phyloP scores from a whole-genome alignment of 805 yeast species.

The Saccharomycopsis olivae region DNA sequence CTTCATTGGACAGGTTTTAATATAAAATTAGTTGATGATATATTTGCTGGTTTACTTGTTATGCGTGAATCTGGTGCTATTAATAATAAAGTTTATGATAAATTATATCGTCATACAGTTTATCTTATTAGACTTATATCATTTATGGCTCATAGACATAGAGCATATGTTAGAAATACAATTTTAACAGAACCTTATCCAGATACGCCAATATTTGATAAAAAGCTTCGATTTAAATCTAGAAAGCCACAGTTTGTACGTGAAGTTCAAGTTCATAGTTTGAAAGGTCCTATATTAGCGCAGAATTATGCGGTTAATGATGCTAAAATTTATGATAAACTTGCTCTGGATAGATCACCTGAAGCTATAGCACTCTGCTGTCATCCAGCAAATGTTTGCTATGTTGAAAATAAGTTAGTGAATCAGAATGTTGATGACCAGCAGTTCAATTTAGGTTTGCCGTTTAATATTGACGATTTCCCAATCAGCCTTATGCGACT shows the following conservation, averaged over 20 bases:
- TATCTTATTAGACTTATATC: conserved; percentile 12
- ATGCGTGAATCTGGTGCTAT: background rate
- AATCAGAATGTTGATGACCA: conserved; percentile 3
- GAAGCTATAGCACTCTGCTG: background rate
- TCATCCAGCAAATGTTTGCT: conserved; percentile 5
- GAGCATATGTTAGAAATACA: conserved; percentile 4
- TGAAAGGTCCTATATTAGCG: conserved; percentile 1
- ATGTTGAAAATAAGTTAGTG: conserved; percentile 1
- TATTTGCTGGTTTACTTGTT: conserved; percentile 2
- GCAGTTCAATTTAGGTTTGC: background rate
- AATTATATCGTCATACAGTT: conserved; percentile 2
- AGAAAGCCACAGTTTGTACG: conserved; percentile 8
- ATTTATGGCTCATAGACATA: conserved; percentile 9
- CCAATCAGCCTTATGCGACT: conserved; percentile 7
- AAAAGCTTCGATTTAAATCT: conserved; percentile 1
- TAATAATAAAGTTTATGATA: background rate
- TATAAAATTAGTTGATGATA: conserved; percentile 5
- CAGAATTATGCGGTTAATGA: conserved; percentile 12
- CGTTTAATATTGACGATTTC: background rate
- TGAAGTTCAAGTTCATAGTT: conserved; percentile 6
- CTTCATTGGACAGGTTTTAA: conserved; percentile 10
- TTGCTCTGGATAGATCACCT: background rate
- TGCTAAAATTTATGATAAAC: background rate
- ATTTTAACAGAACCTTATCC: conserved; percentile 2
- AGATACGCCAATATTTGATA: background rate